Evolutionary conservation across 345 rosid species (phyloP).

Genomic region (Toxicodendron radicans): DNA sequence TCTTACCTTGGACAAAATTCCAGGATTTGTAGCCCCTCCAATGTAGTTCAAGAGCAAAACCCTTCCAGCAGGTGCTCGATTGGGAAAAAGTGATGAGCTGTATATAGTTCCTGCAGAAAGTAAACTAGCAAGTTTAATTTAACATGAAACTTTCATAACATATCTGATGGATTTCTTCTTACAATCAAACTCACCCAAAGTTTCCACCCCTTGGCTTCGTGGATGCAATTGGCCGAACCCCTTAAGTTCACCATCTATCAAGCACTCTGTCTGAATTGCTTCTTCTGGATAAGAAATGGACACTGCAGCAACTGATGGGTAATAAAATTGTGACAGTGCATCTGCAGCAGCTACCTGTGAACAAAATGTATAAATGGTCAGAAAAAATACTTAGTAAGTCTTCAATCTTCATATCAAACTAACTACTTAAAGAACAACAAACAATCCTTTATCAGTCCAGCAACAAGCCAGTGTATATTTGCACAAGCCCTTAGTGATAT

Average conservation of each 20-base stretch:
- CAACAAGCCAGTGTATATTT: neutral
- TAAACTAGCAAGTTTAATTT: neutral
- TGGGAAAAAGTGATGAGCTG: conserved; percentile 92
- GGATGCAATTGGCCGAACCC: conserved; percentile 99
- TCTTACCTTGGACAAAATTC: conserved; percentile 71
- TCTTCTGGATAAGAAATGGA: conserved; percentile 86
- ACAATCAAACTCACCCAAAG: conserved; percentile 54
- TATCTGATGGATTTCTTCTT: neutral
- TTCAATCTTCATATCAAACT: neutral
- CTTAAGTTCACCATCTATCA: conserved; percentile 85
- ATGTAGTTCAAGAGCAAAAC: conserved; percentile 80
- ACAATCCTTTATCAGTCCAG: neutral
- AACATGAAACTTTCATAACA: neutral
- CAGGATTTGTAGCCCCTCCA: conserved; percentile 85
- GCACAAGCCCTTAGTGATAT: neutral
- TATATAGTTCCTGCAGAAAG: conserved; percentile 72
- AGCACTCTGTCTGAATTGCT: conserved; percentile 71
- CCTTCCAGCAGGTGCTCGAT: conserved; percentile 81
- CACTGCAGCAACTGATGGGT: conserved; percentile 97
- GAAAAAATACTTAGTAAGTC: neutral
- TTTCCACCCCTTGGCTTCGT: conserved; percentile 96
- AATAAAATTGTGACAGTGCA: conserved; percentile 75
- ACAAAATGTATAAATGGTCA: conserved; percentile 5
- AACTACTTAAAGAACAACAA: neutral
- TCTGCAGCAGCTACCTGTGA: conserved; percentile 72